A percentile compares a stretch with the other conserved stretches of the same genome.
phyloP scores from a whole-genome alignment of 2,329 filamentous ascomycete genomes.

The Emergomyces pasteurianus region DNA sequence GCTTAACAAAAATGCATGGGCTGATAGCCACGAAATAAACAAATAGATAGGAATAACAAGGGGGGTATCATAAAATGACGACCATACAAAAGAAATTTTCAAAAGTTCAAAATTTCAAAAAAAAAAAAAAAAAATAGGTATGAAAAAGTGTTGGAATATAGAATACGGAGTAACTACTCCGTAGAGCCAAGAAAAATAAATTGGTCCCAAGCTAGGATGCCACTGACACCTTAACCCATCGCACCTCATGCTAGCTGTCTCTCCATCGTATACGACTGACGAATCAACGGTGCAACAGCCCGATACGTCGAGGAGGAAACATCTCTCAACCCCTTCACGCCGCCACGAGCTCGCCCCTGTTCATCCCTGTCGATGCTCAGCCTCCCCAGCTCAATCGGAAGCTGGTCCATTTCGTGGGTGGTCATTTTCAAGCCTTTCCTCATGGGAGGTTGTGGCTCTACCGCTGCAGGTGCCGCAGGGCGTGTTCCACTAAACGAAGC shows the following conservation, averaged over 20 bases:
- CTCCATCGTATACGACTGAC: constrained; percentile 25
- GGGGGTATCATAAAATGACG: not conserved
- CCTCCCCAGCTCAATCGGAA: constrained; percentile 10
- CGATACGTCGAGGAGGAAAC: constrained; percentile 16
- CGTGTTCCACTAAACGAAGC: not conserved
- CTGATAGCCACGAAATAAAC: not conserved
- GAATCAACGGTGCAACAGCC: constrained; percentile 18
- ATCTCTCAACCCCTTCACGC: constrained; percentile 11
- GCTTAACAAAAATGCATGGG: not conserved
- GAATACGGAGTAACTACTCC: too few relatives aligned
- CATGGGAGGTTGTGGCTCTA: not conserved
- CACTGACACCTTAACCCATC: not conserved
- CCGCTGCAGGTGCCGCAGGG: not conserved
- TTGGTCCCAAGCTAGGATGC: too few relatives aligned
- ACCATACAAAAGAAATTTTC: not conserved
- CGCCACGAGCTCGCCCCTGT: not conserved
- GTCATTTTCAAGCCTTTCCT: not conserved
- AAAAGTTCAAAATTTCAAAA: too few relatives aligned
- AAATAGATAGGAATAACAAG: not conserved
- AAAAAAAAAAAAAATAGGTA: not conserved
- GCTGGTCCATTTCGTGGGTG: constrained; percentile 3
- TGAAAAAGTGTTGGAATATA: too few relatives aligned
- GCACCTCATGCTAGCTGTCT: constrained; percentile 24
- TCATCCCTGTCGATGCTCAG: constrained; percentile 7
- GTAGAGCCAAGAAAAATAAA: too few relatives aligned